phyloP scores from a whole-genome alignment of 257 asterid genomes.

The Forsythia suspensa region DNA sequence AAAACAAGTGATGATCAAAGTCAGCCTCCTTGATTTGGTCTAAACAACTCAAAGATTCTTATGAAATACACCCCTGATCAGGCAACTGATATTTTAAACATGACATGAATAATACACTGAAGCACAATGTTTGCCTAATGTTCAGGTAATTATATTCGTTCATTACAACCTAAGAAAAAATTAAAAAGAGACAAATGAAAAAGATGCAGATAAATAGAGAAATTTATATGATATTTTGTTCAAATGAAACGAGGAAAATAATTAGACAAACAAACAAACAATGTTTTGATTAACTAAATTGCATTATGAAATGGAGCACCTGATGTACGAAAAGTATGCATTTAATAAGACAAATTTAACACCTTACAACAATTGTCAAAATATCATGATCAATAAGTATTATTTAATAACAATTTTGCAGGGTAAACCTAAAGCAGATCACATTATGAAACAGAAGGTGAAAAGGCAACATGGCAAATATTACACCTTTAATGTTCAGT shows the following conservation, averaged over 20 bases:
- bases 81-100: slow-evolving; percentile 3
- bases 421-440: slow-evolving; percentile 11
- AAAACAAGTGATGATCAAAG: slow-evolving; percentile 16
- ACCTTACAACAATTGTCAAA: neutral
- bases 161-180: neutral
- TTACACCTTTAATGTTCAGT: neutral
- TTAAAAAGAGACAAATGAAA: neutral
- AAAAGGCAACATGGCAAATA: neutral
- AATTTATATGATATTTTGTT: neutral
- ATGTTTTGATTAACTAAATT: neutral
- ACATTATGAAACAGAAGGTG: slow-evolving; percentile 18
- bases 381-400: neutral
- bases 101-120: neutral
- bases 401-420: neutral
- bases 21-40: slow-evolving; percentile 19
- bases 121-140: neutral
- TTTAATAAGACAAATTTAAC: neutral
- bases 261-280: neutral
- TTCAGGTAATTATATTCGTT: neutral
- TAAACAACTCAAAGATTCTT: neutral
- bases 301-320: neutral
- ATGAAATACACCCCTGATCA: neutral
- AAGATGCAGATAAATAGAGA: neutral
- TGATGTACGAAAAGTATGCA: neutral
- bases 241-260: neutral